Percentiles rank a stretch among this genome's conserved stretches.
Evolutionary conservation across 768 basidiomycete species (phyloP).

Genomic region (Kwoniella europaea): DNA sequence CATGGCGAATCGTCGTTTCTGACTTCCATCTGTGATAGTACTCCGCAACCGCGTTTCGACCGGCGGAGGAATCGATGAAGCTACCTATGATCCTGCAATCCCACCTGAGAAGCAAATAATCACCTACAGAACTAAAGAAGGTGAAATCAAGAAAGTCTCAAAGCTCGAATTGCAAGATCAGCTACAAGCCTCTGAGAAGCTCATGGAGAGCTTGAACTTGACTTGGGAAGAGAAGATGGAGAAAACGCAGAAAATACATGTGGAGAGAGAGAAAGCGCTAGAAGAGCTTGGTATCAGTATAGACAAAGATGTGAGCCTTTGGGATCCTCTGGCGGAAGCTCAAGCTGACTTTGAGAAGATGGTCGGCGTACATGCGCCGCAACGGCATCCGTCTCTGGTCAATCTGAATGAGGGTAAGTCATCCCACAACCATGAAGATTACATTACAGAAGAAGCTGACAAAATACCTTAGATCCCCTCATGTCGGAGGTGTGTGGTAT

Average conservation of each 20-base stretch:
- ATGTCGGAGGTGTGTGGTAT: constrained; percentile 81
- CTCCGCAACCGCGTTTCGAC: constrained; percentile 69
- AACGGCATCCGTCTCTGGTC: constrained; percentile 65
- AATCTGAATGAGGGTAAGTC: constrained; percentile 57
- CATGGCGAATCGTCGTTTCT: background rate
- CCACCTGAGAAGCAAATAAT: constrained; percentile 95
- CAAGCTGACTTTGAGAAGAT: constrained; percentile 60
- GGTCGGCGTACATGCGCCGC: constrained; percentile 96
- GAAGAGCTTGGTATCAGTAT: constrained; percentile 98
- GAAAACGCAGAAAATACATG: constrained; percentile 91
- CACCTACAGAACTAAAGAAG: constrained; percentile 89
- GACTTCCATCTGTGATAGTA: constrained; percentile 53
- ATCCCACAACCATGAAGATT: constrained; percentile 5
- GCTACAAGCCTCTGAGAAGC: constrained; percentile 73
- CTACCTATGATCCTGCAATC: constrained; percentile 80
- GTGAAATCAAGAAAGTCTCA: constrained; percentile 90
- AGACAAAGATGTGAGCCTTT: constrained; percentile 70
- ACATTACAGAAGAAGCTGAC: constrained; percentile 55
- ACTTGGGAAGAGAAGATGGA: constrained; percentile 87
- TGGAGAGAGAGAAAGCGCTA: constrained; percentile 93
- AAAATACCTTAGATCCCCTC: constrained; percentile 74
- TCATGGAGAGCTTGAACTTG: constrained; percentile 90
- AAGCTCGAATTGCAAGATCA: constrained; percentile 98
- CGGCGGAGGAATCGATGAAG: constrained; percentile 62
- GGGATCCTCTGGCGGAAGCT: background rate